Evolutionary conservation across 768 basidiomycete species (phyloP).

Genomic region (Hemileccinum rubropunctum): DNA sequence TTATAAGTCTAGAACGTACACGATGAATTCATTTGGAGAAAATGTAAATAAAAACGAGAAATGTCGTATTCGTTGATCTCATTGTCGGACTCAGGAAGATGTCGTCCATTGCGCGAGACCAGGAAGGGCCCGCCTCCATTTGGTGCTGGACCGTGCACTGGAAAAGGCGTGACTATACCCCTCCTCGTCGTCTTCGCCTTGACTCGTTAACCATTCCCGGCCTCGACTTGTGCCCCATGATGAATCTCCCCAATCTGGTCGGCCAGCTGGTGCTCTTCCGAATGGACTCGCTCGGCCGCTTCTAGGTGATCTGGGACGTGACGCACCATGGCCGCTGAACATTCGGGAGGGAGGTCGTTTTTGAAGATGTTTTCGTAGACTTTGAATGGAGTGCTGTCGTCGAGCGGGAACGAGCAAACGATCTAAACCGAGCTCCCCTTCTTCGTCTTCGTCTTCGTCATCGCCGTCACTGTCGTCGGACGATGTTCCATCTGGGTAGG

Average conservation of each 20-base stretch:
- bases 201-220: conserved; percentile 27
- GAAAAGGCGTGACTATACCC: conserved; percentile 25
- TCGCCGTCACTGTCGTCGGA: conserved; percentile 31
- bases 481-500: conserved; percentile 12
- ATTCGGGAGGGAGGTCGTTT: conserved; percentile 12
- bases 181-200: conserved; percentile 29
- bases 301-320: conserved; percentile 13
- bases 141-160: conserved; percentile 20
- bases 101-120: conserved; percentile 30
- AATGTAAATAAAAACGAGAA: conserved; percentile 4
- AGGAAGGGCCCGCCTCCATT: conserved; percentile 33
- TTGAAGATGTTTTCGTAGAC: conserved; percentile 63
- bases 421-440: conserved; percentile 62
- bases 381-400: conserved; percentile 71
- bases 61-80: background rate
- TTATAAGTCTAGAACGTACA: conserved; percentile 14
- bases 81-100: conserved; percentile 17
- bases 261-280: conserved; percentile 1
- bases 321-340: conserved; percentile 11
- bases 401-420: conserved; percentile 67
- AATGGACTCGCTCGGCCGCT: conserved; percentile 20
- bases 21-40: conserved; percentile 9
- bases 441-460: conserved; percentile 44
- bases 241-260: conserved; percentile 16
- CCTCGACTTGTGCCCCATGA: conserved; percentile 22